phyloP scores from a whole-genome alignment of 108 stramenopile genomes.

The Discostella pseudostelligera region DNA sequence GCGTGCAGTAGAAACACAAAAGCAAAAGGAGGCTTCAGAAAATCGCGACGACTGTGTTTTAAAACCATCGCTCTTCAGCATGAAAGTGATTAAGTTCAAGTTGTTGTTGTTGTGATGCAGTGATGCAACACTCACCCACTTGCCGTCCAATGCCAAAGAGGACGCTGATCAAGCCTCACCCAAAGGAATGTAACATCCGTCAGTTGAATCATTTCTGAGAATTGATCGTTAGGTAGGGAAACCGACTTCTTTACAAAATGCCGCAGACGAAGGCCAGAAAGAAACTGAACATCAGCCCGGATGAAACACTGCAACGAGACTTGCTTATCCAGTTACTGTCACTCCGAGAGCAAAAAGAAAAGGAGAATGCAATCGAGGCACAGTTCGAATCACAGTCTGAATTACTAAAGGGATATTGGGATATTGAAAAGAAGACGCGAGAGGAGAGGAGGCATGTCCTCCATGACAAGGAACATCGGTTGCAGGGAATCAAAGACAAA shows the following conservation, averaged over 20 bases:
- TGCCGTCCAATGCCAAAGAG: too few relatives aligned
- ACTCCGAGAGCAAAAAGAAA: conserved; percentile 9
- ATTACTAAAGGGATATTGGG: conserved; percentile 33
- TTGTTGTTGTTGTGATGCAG: too few relatives aligned
- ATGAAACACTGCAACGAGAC: conserved; percentile 25
- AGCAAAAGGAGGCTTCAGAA: conserved; percentile 12
- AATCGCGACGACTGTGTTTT: neutral
- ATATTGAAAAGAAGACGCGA: conserved; percentile 38
- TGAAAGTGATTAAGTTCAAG: too few relatives aligned
- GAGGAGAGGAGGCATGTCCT: conserved; percentile 25
- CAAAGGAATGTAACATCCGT: too few relatives aligned
- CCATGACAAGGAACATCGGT: conserved; percentile 37
- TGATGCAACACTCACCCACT: too few relatives aligned
- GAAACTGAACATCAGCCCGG: conserved; percentile 18
- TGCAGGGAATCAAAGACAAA: conserved; percentile 30
- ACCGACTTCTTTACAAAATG: too few relatives aligned
- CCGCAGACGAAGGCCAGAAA: too few relatives aligned
- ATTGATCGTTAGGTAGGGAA: too few relatives aligned
- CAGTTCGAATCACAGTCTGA: conserved; percentile 30
- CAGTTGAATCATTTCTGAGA: too few relatives aligned
- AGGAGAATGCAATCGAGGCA: conserved; percentile 10
- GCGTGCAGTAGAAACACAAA: too few relatives aligned
- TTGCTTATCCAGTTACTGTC: conserved; percentile 24
- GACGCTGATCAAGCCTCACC: too few relatives aligned
- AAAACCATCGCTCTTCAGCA: neutral